Evolutionary conservation across 805 yeast species (phyloP).

Genomic region (Zygoascus flipseniorum): DNA sequence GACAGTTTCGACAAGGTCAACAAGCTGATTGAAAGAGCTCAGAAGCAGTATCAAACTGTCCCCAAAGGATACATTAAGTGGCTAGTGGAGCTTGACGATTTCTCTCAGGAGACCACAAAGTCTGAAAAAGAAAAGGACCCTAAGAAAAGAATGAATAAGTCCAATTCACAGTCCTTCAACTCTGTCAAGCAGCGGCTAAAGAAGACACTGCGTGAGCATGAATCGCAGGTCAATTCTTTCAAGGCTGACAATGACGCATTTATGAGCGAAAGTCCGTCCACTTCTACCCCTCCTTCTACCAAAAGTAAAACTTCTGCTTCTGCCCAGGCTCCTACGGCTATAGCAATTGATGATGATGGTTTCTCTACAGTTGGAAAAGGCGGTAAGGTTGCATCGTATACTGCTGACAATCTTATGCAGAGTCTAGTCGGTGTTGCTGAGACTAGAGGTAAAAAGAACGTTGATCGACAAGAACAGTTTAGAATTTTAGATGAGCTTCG

Average conservation of each 20-base stretch:
- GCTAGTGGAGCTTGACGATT: constrained; percentile 64
- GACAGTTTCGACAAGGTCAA: constrained; percentile 69
- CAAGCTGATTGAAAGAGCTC: constrained; percentile 56
- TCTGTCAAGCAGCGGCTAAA: constrained; percentile 80
- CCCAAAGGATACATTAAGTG: constrained; percentile 67
- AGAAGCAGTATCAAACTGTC: constrained; percentile 65
- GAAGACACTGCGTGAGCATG: constrained; percentile 67
- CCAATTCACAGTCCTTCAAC: constrained; percentile 78
- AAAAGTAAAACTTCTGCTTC: constrained; percentile 23
- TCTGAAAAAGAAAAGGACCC: constrained; percentile 46
- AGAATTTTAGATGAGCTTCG: constrained; percentile 55
- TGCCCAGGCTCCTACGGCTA: constrained; percentile 25
- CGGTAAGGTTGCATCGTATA: constrained; percentile 28
- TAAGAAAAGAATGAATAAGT: constrained; percentile 70
- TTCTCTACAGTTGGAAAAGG: constrained; percentile 33
- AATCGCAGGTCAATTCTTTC: constrained; percentile 47
- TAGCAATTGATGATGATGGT: constrained; percentile 31
- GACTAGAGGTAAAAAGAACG: constrained; percentile 91
- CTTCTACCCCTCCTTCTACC: constrained; percentile 14
- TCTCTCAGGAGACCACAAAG: constrained; percentile 43
- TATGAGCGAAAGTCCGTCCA: constrained; percentile 30
- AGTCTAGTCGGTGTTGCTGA: constrained; percentile 70
- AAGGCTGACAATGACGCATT: constrained; percentile 68
- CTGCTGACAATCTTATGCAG: constrained; percentile 52
- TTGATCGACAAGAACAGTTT: constrained; percentile 75